A percentile compares a stretch with the other conserved stretches of the same genome.
phyloP scores from a whole-genome alignment of 495 filamentous ascomycete genomes.

The Xylaria flabelliformis region DNA sequence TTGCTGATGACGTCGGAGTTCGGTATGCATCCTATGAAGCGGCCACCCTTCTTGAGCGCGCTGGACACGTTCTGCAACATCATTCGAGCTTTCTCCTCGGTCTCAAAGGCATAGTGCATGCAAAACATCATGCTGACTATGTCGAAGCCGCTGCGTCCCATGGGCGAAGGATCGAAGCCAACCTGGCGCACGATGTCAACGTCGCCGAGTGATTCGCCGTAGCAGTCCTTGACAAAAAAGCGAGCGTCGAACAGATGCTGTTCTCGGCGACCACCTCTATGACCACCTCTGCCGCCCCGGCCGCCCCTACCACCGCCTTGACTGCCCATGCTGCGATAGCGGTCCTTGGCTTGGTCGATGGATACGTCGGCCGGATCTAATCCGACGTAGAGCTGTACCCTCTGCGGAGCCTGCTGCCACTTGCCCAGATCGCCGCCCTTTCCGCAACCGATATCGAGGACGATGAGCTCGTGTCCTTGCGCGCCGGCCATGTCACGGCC shows the following conservation, averaged over 20 bases:
- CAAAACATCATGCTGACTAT: constrained; percentile 99
- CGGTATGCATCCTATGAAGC: constrained; percentile 91
- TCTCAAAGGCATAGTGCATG: constrained; percentile 98
- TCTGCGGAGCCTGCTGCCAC: constrained; percentile 89
- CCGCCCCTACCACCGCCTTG: constrained; percentile 66
- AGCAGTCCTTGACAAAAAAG: constrained; percentile 90
- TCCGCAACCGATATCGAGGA: constrained; percentile 94
- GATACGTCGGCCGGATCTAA: constrained; percentile 91
- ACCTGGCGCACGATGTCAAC: constrained; percentile 80
- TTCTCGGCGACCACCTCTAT: constrained; percentile 52
- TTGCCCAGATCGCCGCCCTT: constrained; percentile 96
- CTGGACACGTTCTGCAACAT: constrained; percentile 95
- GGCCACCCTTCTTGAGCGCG: constrained; percentile 87
- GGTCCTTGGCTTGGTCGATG: constrained; percentile 84
- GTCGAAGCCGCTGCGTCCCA: constrained; percentile 82
- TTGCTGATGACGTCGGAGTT: constrained; percentile 85
- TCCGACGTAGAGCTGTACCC: constrained; percentile 87
- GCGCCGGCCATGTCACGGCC: constrained; percentile 50
- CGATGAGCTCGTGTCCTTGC: constrained; percentile 65
- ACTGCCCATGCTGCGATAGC: constrained; percentile 73
- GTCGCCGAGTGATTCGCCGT: constrained; percentile 77
- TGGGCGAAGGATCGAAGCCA: constrained; percentile 73
- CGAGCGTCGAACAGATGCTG: constrained; percentile 75
- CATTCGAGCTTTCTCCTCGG: constrained; percentile 80
- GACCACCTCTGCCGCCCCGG: constrained; percentile 46